A percentile compares a stretch with the other conserved stretches of the same genome.
Evolutionary conservation across 345 rosid genomes (phyloP).

Genomic region (Psidium friedrichsthalianum): DNA sequence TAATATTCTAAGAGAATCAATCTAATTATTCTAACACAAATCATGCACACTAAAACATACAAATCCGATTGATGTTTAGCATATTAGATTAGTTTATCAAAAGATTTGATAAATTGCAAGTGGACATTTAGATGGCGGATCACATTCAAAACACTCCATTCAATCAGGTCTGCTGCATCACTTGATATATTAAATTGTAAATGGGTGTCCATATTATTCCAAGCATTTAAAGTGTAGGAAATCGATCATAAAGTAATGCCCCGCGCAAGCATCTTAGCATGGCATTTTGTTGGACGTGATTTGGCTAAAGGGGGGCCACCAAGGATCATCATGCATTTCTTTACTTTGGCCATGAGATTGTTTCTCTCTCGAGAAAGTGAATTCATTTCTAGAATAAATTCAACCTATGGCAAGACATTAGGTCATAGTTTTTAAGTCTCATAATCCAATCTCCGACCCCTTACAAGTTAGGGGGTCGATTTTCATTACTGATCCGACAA

Average conservation of each 20-base stretch:
- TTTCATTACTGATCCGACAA: background rate
- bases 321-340: background rate
- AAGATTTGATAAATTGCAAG: background rate
- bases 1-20: too few species aligned
- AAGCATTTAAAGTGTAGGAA: background rate
- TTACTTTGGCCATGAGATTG: background rate
- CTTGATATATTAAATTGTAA: background rate
- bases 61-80: background rate
- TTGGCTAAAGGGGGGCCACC: background rate
- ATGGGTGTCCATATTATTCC: background rate
- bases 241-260: background rate
- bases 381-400: too few species aligned
- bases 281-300: background rate
- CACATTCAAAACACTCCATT: background rate
- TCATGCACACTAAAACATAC: background rate
- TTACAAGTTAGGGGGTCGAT: background rate
- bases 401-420: background rate
- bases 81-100: background rate
- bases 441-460: background rate
- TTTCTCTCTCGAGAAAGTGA: too few species aligned
- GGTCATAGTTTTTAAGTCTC: too few species aligned
- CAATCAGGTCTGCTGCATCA: background rate
- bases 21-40: background rate
- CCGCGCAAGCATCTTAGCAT: background rate
- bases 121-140: background rate